Conservation (phyloP, 805 yeast species). For the Jamesozyma lodderae region DNA sequence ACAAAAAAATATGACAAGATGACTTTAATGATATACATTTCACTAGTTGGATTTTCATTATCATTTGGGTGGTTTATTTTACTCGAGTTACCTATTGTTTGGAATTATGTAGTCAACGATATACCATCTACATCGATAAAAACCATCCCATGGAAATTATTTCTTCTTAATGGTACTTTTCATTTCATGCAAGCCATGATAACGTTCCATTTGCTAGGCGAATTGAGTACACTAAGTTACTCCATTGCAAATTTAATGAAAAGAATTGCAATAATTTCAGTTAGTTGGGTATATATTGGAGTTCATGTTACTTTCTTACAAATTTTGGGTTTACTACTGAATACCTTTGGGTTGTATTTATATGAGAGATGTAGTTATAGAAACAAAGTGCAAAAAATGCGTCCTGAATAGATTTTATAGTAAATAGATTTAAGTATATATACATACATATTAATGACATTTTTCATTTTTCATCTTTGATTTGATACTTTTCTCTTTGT, state of each 20-base stretch:
- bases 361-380: conserved; percentile 41
- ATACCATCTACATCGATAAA: conserved; percentile 18
- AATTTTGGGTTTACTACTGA: conserved; percentile 40
- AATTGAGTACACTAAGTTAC: conserved; percentile 75
- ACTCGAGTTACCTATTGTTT: conserved; percentile 44
- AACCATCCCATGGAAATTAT: conserved; percentile 38
- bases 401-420: conserved; percentile 9
- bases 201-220: conserved; percentile 73
- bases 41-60: conserved; percentile 58
- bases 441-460: neutral
- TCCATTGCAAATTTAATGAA: conserved; percentile 83
- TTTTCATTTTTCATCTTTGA: neutral
- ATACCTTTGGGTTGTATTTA: conserved; percentile 48
- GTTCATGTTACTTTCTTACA: conserved; percentile 40
- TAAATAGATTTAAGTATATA: neutral
- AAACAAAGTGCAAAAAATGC: conserved; percentile 7
- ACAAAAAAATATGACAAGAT: conserved; percentile 58
- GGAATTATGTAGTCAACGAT: conserved; percentile 12
- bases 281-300: conserved; percentile 61
- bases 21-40: conserved; percentile 72
- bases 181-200: conserved; percentile 75
- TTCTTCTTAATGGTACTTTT: conserved; percentile 59
- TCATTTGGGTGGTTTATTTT: conserved; percentile 68
- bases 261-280: conserved; percentile 73
- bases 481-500: conserved; percentile 19